These are phyloP conservation scores for Hebeloma cylindrosporum DNA, from an alignment of 768 basidiomycete species.

Conservation along the genomic window DNA sequence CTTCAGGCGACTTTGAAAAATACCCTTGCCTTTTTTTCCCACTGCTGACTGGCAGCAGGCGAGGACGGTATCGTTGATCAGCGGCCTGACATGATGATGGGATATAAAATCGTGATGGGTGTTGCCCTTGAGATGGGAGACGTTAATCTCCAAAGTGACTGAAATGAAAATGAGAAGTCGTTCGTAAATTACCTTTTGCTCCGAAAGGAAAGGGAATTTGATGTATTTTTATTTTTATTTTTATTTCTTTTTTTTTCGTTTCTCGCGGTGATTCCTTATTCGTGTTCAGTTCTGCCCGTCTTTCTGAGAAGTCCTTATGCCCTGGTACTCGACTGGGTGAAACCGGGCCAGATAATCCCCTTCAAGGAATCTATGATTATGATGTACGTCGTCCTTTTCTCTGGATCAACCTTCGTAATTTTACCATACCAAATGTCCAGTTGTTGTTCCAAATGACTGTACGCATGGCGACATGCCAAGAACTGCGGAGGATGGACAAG, in stretches of 20 bases:
- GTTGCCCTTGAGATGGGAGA: conserved; percentile 27
- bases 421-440: conserved; percentile 11
- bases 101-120: conserved; percentile 34
- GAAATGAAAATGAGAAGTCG: conserved; percentile 9
- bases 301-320: conserved; percentile 28
- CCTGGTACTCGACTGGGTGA: conserved; percentile 25
- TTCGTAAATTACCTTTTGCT: conserved; percentile 26
- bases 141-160: conserved; percentile 9
- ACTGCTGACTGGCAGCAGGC: conserved; percentile 12
- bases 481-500: conserved; percentile 30
- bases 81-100: conserved; percentile 28
- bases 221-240: conserved; percentile 12
- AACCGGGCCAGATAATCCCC: conserved; percentile 31
- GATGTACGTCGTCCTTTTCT: conserved; percentile 21
- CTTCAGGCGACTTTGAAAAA: conserved; percentile 24
- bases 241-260: background rate
- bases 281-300: conserved; percentile 14
- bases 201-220: conserved; percentile 21
- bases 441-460: conserved; percentile 38
- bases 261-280: no score
- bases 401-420: background rate
- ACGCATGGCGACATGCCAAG: conserved; percentile 34
- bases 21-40: background rate
- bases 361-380: conserved; percentile 33
- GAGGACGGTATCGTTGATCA: conserved; percentile 28